Evolutionary conservation across 345 rosid genomes (phyloP), one percentile per base, ranked within the genome.

Genomic region (Salix viminalis): DNA sequence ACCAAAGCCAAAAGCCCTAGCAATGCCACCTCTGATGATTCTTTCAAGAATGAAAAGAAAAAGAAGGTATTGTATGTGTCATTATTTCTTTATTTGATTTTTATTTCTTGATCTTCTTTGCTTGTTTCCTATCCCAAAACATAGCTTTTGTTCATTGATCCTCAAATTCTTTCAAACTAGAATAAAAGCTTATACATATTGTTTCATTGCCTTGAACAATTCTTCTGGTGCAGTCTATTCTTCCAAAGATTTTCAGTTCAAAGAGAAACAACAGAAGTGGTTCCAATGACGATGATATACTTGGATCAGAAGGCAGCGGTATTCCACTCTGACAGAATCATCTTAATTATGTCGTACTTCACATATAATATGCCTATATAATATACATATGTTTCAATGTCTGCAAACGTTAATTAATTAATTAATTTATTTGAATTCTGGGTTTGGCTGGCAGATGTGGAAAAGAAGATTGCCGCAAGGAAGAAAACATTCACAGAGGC

Each of bases 181-280:
- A 24, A 42, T 34, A 70, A 21, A 32, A 4, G 30, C 37, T 32
- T 65, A 39, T 39, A 39, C 9, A 41, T 41, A 26, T 30, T 16
- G 42, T 8, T 72, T 72, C 42, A 11, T 18, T 54, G 13, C 46
- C 41, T 28, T 26, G 32, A 2, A 46, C 54, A 19, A 15, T 54
- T 42, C 23, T 73, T 44, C 12, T 67, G 68, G 42, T 76, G 73
- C 79, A 82, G 84, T 91, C 88, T 56, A 89, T 86, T 68, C 80
- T 91, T 70, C 96, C 96, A 11, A 93, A 89, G 89, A 85, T 90
- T 67, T 93, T 93, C 41, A 83, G 92, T 76, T 85, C 93, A 36
- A 91, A 79, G 83, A 77, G 82, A 77, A 80, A 65, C 75, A 81
- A 80, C 37, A 86, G 88, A 81, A 71, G 71, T 54, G 76, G 79